Evolutionary conservation across 768 basidiomycete species (phyloP), one percentile per base, ranked within the genome.

Genomic region (Zangia roseola): DNA sequence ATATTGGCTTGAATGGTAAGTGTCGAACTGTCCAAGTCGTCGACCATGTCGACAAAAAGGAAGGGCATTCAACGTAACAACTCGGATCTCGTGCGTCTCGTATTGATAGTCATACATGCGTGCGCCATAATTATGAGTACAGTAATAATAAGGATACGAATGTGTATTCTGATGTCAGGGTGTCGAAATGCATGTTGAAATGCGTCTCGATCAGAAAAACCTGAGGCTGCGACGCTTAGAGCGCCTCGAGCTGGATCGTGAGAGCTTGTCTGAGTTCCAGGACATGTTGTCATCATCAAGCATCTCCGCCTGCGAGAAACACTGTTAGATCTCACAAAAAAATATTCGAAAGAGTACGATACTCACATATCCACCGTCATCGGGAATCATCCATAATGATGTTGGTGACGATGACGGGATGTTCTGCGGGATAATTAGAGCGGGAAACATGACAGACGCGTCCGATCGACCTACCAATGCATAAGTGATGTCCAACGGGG

Each of bases 261-360:
- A 42, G n/a, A 28, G 6, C 47, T 43, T 59, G 6, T 41, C 10
- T 16, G 45, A 23, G 10, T 49, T 52, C 62, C 62, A 63, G 20
- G 62, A 60, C 62, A 65, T 65, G 33, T 63, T 63, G 35, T 63
- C 62, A 2, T 63, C 62, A 5, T 63, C 62, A 6, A 63, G 61
- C 64, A 65, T 57, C 37, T 63, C 55, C 4, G 62, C 62, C 62
- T 63, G 49, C 1, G 5, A 14, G 14, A 41, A 40, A 37, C 14
- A 17, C 20, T 6, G 6, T 28, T 40, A 3, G 33, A 17, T 19
- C 39, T 38, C 23, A 35, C 19, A 10, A 9, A 12, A 10, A 9
- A 12, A 7, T 34, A 14, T 3, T 8, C 28, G 13, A 7, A 12
- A 23, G 24, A 39, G 28, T 14, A 31, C 36, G 13, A 39, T 20